Conservation (phyloP, 441 rosid species). For the Adansonia madagascariensis region DNA sequence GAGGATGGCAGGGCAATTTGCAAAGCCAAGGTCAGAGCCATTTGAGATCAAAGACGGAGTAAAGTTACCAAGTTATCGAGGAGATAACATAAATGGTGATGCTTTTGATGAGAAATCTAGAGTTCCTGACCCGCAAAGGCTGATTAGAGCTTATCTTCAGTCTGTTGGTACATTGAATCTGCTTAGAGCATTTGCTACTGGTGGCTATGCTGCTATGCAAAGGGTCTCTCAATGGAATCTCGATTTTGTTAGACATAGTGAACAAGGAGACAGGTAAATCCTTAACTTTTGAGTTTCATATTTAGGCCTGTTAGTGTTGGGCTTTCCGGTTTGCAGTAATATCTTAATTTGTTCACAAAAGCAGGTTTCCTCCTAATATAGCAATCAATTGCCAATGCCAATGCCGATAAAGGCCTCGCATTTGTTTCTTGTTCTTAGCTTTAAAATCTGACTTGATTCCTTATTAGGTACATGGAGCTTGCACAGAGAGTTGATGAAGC, state of each 20-base stretch:
- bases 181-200: conserved; percentile 58
- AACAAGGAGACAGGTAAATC: conserved; percentile 59
- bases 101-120: conserved; percentile 71
- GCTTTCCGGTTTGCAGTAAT: background rate
- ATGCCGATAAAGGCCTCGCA: background rate
- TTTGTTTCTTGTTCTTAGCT: conserved; percentile 8
- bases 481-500: conserved; percentile 63
- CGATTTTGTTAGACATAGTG: conserved; percentile 53
- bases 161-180: conserved; percentile 63
- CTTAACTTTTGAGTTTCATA: background rate
- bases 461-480: conserved; percentile 52
- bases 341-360: background rate
- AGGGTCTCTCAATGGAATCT: conserved; percentile 64
- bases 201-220: conserved; percentile 69
- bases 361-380: background rate
- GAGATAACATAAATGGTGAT: conserved; percentile 81
- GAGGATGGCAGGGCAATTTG: conserved; percentile 86
- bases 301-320: background rate
- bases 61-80: conserved; percentile 73
- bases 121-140: conserved; percentile 67
- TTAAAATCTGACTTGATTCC: conserved; percentile 18
- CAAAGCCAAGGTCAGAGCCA: conserved; percentile 60
- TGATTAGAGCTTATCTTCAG: conserved; percentile 57
- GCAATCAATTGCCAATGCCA: background rate
- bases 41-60: conserved; percentile 59